phyloP scores from a whole-genome alignment of 495 filamentous ascomycete genomes.

The Xylaria curta region DNA sequence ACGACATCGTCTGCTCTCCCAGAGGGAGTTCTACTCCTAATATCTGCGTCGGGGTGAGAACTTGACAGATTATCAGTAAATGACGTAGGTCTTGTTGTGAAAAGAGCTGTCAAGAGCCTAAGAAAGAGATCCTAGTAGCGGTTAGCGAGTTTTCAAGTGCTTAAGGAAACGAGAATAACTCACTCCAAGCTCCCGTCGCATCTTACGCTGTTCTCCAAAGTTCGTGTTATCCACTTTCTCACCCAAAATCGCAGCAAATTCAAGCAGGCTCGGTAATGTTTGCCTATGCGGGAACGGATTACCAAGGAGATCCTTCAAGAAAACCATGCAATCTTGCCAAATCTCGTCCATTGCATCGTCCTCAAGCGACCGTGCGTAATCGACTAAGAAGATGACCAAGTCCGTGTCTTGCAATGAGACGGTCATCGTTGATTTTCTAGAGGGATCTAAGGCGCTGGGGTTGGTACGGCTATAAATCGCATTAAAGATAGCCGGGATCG shows the following conservation, averaged over 20 bases:
- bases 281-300: conserved; percentile 96
- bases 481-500: conserved; percentile 96
- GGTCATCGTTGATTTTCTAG: conserved; percentile 84
- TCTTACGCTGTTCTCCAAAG: conserved; percentile 92
- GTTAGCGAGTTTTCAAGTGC: conserved; percentile 37
- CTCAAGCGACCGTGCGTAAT: conserved; percentile 87
- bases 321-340: conserved; percentile 92
- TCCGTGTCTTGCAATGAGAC: conserved; percentile 81
- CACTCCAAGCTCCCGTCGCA: conserved; percentile 92
- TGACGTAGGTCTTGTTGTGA: conserved; percentile 82
- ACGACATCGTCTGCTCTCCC: conserved; percentile 76
- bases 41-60: conserved; percentile 32
- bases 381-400: conserved; percentile 83
- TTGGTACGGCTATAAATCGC: conserved; percentile 94
- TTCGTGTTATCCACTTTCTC: conserved; percentile 97
- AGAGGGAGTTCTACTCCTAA: conserved; percentile 28
- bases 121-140: conserved; percentile 79
- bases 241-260: conserved; percentile 87
- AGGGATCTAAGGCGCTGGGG: conserved; percentile 76
- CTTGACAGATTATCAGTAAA: conserved; percentile 53
- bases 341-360: conserved; percentile 99
- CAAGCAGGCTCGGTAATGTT: conserved; percentile 83
- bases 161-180: conserved; percentile 40
- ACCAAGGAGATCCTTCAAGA: conserved; percentile 85
- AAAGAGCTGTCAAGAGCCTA: conserved; percentile 85